Base-by-base conservation (phyloP, 106 monocot species). In the Dendrobium officinale region DNA sequence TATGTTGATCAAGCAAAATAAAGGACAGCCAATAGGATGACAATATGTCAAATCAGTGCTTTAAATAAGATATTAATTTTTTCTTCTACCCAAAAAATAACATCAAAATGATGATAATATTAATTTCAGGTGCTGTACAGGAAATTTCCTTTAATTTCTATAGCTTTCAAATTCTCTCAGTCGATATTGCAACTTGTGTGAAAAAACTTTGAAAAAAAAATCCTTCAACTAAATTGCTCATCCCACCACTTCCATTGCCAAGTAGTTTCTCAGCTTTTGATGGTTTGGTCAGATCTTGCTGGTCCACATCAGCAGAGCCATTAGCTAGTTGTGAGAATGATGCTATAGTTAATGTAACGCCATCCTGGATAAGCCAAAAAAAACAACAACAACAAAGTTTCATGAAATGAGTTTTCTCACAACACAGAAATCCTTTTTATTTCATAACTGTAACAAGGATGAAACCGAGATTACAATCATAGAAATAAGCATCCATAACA, bases 201-300 rank as follows among this genome's bases (percentile, higher is more conserved):
- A 10, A 37, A 43, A 47, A 7, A 61, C 16, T 18, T 9, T 6
- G 49, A 73, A 55, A 80, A 42, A 42, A 75, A 83, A 18, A 37
- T 75, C 54, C 9, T 6, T 7, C 27, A 76, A 77, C 75, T 37
- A 81, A 75, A 47, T 17, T 75, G 9, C 2, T 43, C 31, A 58
- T 18, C 82, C 72, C 64, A 96, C 96, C 94, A 89, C 47, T 80
- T 80, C 90, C 88, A 77, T 82, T 73, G 40, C 97, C 97, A 81
- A 98, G 81, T 18, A 92, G 22, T 77, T 66, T 87, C 11, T 92
- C 89, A 48, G 87, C 92, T 82, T 94, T 95, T 77, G 98, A 95
- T 82, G 79, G 37, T 55, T 42, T 78, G n/a, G 54, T 72, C 44
- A 85, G 75, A 76, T 90, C 89, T 78, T 55, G 67, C 44, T 81